Base-by-base conservation (phyloP, 202 grass and related monocot genomes). In the Digitaria exilis region DNA sequence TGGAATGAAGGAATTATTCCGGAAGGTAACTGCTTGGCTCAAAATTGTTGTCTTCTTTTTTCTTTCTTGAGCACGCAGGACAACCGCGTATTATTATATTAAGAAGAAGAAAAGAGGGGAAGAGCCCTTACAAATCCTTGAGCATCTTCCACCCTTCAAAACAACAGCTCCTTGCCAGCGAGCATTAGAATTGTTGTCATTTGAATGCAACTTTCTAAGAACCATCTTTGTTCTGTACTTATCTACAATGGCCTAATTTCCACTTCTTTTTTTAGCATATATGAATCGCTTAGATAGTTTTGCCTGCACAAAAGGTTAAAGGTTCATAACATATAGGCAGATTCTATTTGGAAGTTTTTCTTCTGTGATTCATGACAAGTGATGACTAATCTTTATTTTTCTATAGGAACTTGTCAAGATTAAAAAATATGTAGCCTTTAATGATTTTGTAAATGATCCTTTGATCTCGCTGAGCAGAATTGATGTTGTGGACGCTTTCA, bases 1-100 rank as follows among this genome's bases (percentile, higher is more conserved):
- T 67, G 96, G 96, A 85, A 99, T 96, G 96, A 99, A 99, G 73
- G 96, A 96, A 84, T 88, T 99, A 73, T 99, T 99, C 81, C 86
- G 96, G 73, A 99, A 99, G 91, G 96, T 98, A 71, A 44, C 37
- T 2, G 75, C 56, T 80, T 85, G 60, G 56, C 67, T 76, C 32
- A 52, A 28, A 50, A 80, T 35, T 51, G 37, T 39, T 39, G 37
- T 39, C 37, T 39, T 39, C 37, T 39, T 39, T 39, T 39, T 39
- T 39, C 9, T 39, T 39, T 39, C 37, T 39, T 7, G 37, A 39
- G 37, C 37, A 39, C 37, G 6, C 37, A 1, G 37, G 6, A 9
- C 7, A 39, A 39, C 37, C 9, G 37, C 6, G 7, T 39, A 39
- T 39, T 39, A 39, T 39, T 39, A 39, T 39, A 39, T 39, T 39